phyloP scores from a whole-genome alignment of 306 rosid species.

The Betula pendula region DNA sequence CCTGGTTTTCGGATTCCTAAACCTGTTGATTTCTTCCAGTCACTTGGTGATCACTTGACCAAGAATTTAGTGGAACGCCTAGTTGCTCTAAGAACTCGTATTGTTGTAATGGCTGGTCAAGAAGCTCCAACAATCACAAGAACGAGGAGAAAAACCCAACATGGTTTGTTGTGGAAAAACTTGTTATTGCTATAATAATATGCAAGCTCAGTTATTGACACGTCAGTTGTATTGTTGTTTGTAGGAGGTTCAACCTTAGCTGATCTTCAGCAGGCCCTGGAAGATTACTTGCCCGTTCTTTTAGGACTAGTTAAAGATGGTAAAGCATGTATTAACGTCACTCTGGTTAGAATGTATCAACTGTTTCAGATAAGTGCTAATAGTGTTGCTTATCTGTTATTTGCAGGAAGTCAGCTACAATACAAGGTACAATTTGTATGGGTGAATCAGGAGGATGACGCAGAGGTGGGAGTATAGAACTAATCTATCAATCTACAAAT shows the following conservation, averaged over 20 bases:
- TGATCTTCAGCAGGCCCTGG: constrained; percentile 86
- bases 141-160: constrained; percentile 89
- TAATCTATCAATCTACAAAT: constrained; percentile 3
- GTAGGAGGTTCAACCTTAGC: constrained; percentile 90
- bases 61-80: constrained; percentile 79
- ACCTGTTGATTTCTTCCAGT: constrained; percentile 80
- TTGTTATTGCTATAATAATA: constrained; percentile 22
- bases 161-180: constrained; percentile 55
- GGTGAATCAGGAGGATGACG: constrained; percentile 95
- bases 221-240: constrained; percentile 37
- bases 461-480: constrained; percentile 57
- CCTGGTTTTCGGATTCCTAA: constrained; percentile 94
- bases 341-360: constrained; percentile 21
- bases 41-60: constrained; percentile 72
- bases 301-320: constrained; percentile 94
- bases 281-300: constrained; percentile 92
- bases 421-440: constrained; percentile 81
- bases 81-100: constrained; percentile 85
- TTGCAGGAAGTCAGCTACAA: constrained; percentile 90
- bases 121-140: constrained; percentile 93
- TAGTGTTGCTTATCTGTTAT: constrained; percentile 26
- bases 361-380: constrained; percentile 29
- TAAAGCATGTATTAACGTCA: constrained; percentile 33
- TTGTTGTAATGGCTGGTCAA: constrained; percentile 93
- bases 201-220: constrained; percentile 30